Evolutionary conservation across 352 stramenopile genomes (phyloP).

Genomic region (Ophiocytium majus): DNA sequence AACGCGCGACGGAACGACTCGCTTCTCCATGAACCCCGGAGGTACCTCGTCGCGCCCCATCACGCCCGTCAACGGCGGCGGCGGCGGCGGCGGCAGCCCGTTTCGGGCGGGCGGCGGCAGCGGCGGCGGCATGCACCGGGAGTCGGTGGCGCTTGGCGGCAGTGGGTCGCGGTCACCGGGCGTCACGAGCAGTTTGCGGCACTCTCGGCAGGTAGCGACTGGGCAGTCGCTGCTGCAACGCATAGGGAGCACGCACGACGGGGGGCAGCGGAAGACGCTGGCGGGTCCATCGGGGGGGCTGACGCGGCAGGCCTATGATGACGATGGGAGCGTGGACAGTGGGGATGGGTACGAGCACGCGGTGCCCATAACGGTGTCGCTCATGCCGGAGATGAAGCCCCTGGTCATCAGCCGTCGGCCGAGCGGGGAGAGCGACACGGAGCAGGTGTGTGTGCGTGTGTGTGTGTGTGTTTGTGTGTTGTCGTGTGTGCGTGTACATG

Average conservation of each 20-base stretch:
- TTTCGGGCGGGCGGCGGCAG: too few relatives aligned
- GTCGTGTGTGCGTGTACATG: too few relatives aligned
- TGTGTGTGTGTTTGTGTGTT: too few relatives aligned
- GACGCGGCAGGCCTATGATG: not conserved
- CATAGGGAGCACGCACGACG: not conserved
- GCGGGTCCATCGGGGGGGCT: too few relatives aligned
- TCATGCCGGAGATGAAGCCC: not conserved
- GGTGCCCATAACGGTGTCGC: not conserved
- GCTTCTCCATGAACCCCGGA: not conserved
- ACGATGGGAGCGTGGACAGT: not conserved
- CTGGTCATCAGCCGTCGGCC: not conserved
- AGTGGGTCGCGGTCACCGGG: not conserved
- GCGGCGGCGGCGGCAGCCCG: too few relatives aligned
- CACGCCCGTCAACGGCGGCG: not conserved
- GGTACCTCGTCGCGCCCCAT: not conserved
- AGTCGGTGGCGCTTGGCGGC: not conserved
- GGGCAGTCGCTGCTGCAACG: not conserved
- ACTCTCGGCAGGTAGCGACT: too few relatives aligned
- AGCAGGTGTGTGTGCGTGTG: not conserved
- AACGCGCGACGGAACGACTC: too few relatives aligned
- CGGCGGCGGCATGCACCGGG: not conserved
- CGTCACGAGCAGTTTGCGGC: too few relatives aligned
- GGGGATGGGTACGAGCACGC: not conserved
- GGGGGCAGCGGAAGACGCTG: not conserved
- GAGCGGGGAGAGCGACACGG: not conserved